Percentiles rank a stretch among this genome's conserved stretches.
phyloP scores from a whole-genome alignment of 73 alveolate species.

The Paramecium caudatum region DNA sequence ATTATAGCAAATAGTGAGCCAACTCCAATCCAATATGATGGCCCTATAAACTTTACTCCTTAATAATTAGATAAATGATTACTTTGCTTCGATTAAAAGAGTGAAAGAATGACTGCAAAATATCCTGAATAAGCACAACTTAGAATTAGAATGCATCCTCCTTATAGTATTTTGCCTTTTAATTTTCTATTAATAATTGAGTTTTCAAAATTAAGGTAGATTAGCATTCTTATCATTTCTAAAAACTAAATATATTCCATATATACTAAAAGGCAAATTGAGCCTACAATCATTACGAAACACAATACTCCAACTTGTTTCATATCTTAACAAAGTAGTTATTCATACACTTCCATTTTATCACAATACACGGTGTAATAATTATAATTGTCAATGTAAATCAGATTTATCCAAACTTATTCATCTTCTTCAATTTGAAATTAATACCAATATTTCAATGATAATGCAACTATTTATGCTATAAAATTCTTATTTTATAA shows the following conservation, averaged over 20 bases:
- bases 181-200: not conserved
- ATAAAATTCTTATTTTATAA: not conserved
- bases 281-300: not conserved
- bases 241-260: not conserved
- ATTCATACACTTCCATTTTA: not conserved
- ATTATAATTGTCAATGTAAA: conserved; percentile 4
- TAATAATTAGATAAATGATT: not conserved
- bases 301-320: conserved; percentile 4
- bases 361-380: not conserved
- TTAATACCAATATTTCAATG: conserved; percentile 35
- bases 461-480: conserved; percentile 24
- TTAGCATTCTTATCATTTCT: not conserved
- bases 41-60: conserved; percentile 7
- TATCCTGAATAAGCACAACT: conserved; percentile 1
- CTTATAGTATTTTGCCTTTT: conserved; percentile 11
- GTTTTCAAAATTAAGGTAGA: not conserved
- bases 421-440: conserved; percentile 17
- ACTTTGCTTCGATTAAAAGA: not conserved
- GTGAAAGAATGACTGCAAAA: not conserved
- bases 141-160: not conserved
- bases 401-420: conserved; percentile 15
- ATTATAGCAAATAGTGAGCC: not conserved
- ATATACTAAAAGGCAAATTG: not conserved
- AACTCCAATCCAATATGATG: conserved; percentile 29
- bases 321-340: not conserved